Conservation (phyloP, 768 basidiomycete species). For the Mycena metata region DNA sequence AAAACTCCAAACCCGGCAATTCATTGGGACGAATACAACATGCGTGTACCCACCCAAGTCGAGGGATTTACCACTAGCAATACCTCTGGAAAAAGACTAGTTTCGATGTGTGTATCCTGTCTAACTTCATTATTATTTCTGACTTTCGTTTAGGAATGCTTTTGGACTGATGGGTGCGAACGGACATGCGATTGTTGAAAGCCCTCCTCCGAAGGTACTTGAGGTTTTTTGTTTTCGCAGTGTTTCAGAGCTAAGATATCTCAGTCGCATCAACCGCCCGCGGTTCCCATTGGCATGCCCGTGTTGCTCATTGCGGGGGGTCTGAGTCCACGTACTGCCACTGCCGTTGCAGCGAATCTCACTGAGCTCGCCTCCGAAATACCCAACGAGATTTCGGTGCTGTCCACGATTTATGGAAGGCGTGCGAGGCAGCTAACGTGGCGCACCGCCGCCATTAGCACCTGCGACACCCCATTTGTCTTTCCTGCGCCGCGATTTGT, state of each 20-base stretch:
- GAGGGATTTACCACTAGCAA: constrained; percentile 5
- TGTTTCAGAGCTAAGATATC: not conserved
- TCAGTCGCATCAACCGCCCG: not conserved
- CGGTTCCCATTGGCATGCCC: constrained; percentile 31
- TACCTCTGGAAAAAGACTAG: not conserved
- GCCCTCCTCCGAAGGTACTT: constrained; percentile 41
- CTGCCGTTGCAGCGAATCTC: constrained; percentile 33
- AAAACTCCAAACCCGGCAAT: constrained; percentile 50
- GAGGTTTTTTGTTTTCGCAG: not conserved
- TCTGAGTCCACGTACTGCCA: constrained; percentile 50
- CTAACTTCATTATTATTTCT: not conserved
- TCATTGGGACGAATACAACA: constrained; percentile 46
- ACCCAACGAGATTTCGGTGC: constrained; percentile 8
- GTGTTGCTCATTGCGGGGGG: constrained; percentile 53
- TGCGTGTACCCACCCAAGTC: constrained; percentile 7
- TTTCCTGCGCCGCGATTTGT: constrained; percentile 48
- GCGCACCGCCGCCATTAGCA: constrained; percentile 45
- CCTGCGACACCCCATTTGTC: constrained; percentile 9
- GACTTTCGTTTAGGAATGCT: constrained; percentile 30
- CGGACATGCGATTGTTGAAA: constrained; percentile 56
- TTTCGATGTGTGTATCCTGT: not conserved
- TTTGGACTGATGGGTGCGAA: constrained; percentile 62
- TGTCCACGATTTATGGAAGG: constrained; percentile 43
- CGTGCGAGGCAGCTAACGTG: constrained; percentile 51
- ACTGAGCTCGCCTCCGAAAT: constrained; percentile 7